phyloP scores from a whole-genome alignment of 2,329 filamentous ascomycete genomes.

The Colletotrichum melonis region DNA sequence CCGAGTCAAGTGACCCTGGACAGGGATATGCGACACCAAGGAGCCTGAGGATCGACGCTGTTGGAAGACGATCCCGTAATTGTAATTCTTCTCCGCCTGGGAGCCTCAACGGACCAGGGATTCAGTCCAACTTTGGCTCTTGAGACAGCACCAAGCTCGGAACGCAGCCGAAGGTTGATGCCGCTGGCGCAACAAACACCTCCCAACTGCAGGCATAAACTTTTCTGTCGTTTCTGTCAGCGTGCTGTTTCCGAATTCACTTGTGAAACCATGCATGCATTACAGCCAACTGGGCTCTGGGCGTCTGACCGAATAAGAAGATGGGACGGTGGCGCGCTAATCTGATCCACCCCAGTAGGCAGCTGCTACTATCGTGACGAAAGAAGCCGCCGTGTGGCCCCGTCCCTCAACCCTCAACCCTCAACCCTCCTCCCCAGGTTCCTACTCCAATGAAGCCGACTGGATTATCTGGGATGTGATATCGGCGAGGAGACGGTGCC shows the following conservation, averaged over 20 bases:
- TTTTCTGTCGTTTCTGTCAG: slow-evolving; percentile 10
- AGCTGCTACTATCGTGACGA: background rate
- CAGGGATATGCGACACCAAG: slow-evolving; percentile 32
- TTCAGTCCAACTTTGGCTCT: slow-evolving; percentile 11
- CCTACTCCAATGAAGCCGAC: slow-evolving; percentile 4
- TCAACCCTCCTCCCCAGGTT: background rate
- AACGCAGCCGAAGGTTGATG: slow-evolving; percentile 29
- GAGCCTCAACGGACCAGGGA: slow-evolving; percentile 17
- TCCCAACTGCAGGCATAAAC: slow-evolving; percentile 23
- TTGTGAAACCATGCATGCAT: slow-evolving; percentile 33
- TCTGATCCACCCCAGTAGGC: slow-evolving; percentile 15
- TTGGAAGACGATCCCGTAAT: slow-evolving; percentile 6
- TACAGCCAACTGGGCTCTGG: background rate
- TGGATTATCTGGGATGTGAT: background rate
- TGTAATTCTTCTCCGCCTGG: background rate
- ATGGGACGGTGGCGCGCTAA: slow-evolving; percentile 29
- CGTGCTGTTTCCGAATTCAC: slow-evolving; percentile 28
- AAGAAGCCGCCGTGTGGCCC: slow-evolving; percentile 8
- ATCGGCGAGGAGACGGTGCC: background rate
- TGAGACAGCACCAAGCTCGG: slow-evolving; percentile 31
- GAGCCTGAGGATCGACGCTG: slow-evolving; percentile 20
- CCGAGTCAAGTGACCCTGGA: slow-evolving; percentile 19
- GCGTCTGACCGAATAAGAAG: slow-evolving; percentile 22
- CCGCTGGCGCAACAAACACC: slow-evolving; percentile 13
- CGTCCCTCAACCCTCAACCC: background rate